Evolutionary conservation across 2,329 filamentous ascomycete genomes (phyloP).

Genomic region (Epichloe sylvatica): DNA sequence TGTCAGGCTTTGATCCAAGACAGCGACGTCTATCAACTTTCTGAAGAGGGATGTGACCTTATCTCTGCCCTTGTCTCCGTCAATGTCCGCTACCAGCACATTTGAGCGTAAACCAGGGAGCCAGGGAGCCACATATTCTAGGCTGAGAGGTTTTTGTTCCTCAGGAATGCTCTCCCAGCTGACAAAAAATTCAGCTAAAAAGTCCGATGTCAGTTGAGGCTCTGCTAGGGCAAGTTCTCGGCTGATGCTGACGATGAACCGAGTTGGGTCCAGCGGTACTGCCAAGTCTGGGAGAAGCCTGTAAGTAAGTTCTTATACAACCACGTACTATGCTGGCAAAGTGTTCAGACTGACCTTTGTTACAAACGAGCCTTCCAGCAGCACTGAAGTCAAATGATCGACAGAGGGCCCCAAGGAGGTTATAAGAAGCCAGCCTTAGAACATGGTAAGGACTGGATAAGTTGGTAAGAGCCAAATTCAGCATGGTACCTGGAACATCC

Average conservation of each 20-base stretch:
- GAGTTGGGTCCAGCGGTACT: constrained; percentile 47
- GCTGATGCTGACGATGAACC: constrained; percentile 53
- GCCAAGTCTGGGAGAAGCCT: constrained; percentile 35
- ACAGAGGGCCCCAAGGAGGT: constrained; percentile 51
- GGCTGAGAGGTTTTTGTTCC: constrained; percentile 50
- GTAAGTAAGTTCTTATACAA: not conserved
- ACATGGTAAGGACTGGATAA: constrained; percentile 47
- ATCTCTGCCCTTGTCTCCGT: constrained; percentile 52
- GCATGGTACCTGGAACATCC: constrained; percentile 54
- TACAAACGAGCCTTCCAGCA: constrained; percentile 46
- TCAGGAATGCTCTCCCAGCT: constrained; percentile 57
- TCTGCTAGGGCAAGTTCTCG: constrained; percentile 48
- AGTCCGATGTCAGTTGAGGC: constrained; percentile 53
- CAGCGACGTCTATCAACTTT: constrained; percentile 51
- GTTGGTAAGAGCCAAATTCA: constrained; percentile 55
- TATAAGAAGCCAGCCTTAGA: constrained; percentile 51
- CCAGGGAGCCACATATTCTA: constrained; percentile 60
- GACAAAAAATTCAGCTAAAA: constrained; percentile 63
- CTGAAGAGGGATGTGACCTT: constrained; percentile 50
- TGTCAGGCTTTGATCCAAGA: constrained; percentile 44
- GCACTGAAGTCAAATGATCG: constrained; percentile 53
- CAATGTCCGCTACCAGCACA: constrained; percentile 42
- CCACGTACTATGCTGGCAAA: no score
- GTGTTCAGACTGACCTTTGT: constrained; percentile 35
- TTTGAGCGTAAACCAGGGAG: constrained; percentile 45